Percentiles rank a stretch among this genome's conserved stretches.
These are phyloP conservation scores for Hyaloscypha variabilis DNA, from an alignment of 495 filamentous ascomycete species.

Conservation along the genomic window DNA sequence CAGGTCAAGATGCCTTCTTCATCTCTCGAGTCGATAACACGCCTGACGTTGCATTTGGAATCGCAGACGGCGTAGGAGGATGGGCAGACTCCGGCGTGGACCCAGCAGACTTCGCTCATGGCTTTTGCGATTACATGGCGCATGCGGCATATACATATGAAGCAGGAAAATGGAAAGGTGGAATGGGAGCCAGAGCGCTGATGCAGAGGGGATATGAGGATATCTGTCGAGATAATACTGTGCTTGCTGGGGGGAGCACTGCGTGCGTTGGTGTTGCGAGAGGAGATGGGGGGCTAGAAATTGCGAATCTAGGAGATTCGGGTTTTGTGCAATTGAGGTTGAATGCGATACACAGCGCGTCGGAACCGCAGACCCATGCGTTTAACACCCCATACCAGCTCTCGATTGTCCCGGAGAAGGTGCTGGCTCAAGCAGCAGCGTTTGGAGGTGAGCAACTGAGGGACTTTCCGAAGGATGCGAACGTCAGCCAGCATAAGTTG, in stretches of 20 bases:
- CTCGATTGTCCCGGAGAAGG: constrained; percentile 78
- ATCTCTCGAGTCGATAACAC: constrained; percentile 70
- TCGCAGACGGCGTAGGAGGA: constrained; percentile 94
- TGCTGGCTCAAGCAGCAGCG: constrained; percentile 71
- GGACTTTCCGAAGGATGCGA: constrained; percentile 85
- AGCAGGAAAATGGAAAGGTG: constrained; percentile 22
- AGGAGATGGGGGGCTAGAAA: constrained; percentile 71
- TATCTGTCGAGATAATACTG: constrained; percentile 69
- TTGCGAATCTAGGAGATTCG: constrained; percentile 98
- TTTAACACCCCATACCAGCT: constrained; percentile 98
- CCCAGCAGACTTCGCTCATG: constrained; percentile 92
- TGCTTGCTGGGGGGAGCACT: constrained; percentile 86
- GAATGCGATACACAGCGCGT: constrained; percentile 80
- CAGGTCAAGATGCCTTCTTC: constrained; percentile 97
- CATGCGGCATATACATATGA: constrained; percentile 60
- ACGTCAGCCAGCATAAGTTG: constrained; percentile 70
- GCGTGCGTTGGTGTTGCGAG: constrained; percentile 79
- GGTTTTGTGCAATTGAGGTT: constrained; percentile 84
- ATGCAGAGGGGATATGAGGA: constrained; percentile 82
- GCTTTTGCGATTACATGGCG: constrained; percentile 91
- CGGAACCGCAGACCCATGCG: constrained; percentile 87
- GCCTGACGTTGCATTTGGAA: constrained; percentile 71
- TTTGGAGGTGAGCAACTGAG: constrained; percentile 82
- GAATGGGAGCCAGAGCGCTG: constrained; percentile 67
- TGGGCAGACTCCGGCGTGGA: constrained; percentile 92